Percentiles rank a stretch among this genome's conserved stretches.
Conservation (phyloP, 2,329 filamentous ascomycete species). For the Trichoderma guizhouense region DNA sequence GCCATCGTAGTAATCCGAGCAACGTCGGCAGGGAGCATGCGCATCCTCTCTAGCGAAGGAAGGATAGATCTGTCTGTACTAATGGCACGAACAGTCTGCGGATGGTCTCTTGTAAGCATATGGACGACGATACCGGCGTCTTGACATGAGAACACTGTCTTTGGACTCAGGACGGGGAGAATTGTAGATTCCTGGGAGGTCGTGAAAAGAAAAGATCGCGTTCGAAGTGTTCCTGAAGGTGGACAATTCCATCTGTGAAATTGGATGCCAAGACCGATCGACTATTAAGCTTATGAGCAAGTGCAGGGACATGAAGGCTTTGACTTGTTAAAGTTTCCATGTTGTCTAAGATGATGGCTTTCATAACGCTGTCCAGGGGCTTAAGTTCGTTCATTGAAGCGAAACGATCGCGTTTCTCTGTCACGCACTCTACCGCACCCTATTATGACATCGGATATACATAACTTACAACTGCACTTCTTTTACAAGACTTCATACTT, state of each 20-base stretch:
- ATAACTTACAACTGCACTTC: no score
- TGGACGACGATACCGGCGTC: constrained; percentile 59
- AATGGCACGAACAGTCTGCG: constrained; percentile 58
- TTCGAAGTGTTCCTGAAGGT: constrained; percentile 38
- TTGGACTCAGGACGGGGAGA: constrained; percentile 61
- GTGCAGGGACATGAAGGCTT: constrained; percentile 63
- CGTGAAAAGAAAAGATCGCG: constrained; percentile 57
- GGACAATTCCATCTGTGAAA: constrained; percentile 20
- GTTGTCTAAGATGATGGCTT: constrained; percentile 55
- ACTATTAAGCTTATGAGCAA: constrained; percentile 42
- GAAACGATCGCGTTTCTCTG: constrained; percentile 55
- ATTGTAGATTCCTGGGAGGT: constrained; percentile 65
- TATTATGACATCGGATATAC: background rate
- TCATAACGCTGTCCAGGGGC: constrained; percentile 35
- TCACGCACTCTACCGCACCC: constrained; percentile 63
- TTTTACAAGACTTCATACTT: constrained; percentile 25
- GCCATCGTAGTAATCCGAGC: constrained; percentile 59
- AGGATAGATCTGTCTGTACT: constrained; percentile 59
- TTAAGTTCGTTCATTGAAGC: constrained; percentile 37
- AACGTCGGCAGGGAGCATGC: constrained; percentile 46
- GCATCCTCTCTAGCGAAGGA: constrained; percentile 42
- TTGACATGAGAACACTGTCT: constrained; percentile 50
- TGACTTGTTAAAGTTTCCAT: constrained; percentile 64
- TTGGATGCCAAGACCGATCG: constrained; percentile 29
- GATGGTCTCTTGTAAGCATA: constrained; percentile 65